phyloP scores from a whole-genome alignment of 495 filamentous ascomycete genomes.

The Penicillium manginii region DNA sequence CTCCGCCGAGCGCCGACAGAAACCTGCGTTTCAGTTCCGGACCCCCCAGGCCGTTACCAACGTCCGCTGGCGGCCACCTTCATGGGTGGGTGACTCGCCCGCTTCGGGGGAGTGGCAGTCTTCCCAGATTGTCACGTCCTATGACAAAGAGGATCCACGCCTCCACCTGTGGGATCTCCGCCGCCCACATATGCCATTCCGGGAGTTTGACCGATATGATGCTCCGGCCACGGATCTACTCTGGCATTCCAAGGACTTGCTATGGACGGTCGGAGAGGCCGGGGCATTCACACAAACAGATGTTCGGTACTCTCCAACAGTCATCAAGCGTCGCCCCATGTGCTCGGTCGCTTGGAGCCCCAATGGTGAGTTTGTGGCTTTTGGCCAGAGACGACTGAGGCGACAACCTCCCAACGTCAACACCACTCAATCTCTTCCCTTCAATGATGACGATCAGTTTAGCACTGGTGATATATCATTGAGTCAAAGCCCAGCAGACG shows the following conservation, averaged over 20 bases:
- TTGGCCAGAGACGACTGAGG: slow-evolving; percentile 50
- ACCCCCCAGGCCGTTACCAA: slow-evolving; percentile 71
- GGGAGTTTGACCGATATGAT: slow-evolving; percentile 79
- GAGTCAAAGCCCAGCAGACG: slow-evolving; percentile 69
- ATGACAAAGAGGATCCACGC: slow-evolving; percentile 65
- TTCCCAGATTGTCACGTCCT: slow-evolving; percentile 69
- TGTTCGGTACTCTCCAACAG: slow-evolving; percentile 76
- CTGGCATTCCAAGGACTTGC: slow-evolving; percentile 86
- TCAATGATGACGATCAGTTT: slow-evolving; percentile 32
- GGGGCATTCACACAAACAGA: slow-evolving; percentile 88
- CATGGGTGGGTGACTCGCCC: slow-evolving; percentile 68
- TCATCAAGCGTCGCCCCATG: slow-evolving; percentile 62
- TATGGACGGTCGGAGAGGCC: slow-evolving; percentile 89
- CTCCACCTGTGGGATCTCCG: slow-evolving; percentile 94
- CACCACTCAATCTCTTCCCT: slow-evolving; percentile 38
- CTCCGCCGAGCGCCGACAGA: slow-evolving; percentile 78
- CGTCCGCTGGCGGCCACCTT: slow-evolving; percentile 85
- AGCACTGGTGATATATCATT: slow-evolving; percentile 48
- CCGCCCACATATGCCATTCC: slow-evolving; percentile 81
- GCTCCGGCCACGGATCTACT: slow-evolving; percentile 74
- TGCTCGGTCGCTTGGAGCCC: slow-evolving; percentile 53
- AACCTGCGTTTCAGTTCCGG: slow-evolving; percentile 63
- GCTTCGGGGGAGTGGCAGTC: slow-evolving; percentile 68
- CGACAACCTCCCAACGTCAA: slow-evolving; percentile 43
- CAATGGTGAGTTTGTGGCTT: slow-evolving; percentile 49